These are phyloP conservation scores for Trichoderma koningiopsis DNA, from an alignment of 2,329 filamentous ascomycete species.

Conservation along the genomic window DNA sequence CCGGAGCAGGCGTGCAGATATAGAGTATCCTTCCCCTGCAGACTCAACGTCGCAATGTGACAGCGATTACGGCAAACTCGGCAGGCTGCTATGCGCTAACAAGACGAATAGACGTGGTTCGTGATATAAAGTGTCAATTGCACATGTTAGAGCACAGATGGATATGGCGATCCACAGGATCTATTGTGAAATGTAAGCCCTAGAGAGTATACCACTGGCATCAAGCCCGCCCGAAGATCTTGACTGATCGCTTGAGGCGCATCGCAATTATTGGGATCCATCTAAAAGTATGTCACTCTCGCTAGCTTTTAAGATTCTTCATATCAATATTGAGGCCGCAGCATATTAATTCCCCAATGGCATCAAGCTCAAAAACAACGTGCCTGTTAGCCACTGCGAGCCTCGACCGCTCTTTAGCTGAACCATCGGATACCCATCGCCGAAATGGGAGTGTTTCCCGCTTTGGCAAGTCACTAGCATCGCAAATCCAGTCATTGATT, in stretches of 20 bases:
- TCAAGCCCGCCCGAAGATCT: not conserved
- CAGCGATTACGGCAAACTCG: not conserved
- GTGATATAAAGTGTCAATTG: not conserved
- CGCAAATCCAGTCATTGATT: not conserved
- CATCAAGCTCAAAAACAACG: not conserved
- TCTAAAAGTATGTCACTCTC: not conserved
- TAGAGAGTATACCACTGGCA: slow-evolving; percentile 7
- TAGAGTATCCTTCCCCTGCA: not conserved
- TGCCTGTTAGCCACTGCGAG: not conserved
- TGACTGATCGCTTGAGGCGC: not conserved
- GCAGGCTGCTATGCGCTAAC: not conserved
- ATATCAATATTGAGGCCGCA: not conserved
- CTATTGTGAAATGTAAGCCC: slow-evolving; percentile 6
- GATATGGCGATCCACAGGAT: not conserved
- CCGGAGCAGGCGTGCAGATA: not conserved
- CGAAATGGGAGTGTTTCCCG: not conserved
- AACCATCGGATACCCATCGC: not conserved
- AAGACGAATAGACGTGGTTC: not conserved
- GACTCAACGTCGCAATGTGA: not conserved
- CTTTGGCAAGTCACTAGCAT: not conserved
- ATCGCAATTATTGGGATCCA: not conserved
- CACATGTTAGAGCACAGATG: not conserved
- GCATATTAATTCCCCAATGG: not conserved
- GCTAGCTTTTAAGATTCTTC: not conserved
- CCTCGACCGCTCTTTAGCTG: not conserved